phyloP scores from a whole-genome alignment of 345 rosid species.

The Iberis pinnata region DNA sequence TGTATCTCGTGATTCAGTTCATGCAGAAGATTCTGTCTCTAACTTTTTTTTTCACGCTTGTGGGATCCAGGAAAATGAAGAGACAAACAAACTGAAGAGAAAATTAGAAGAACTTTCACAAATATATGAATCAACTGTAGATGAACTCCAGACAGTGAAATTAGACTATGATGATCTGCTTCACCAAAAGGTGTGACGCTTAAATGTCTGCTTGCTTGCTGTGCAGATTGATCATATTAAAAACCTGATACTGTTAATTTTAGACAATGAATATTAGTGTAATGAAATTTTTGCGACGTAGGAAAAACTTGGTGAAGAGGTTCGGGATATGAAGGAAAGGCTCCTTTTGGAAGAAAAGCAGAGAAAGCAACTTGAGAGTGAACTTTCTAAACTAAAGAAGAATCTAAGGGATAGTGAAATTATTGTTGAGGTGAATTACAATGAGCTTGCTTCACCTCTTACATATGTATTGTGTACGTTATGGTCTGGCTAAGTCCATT shows the following conservation, averaged over 20 bases:
- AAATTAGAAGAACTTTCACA: constrained; percentile 44
- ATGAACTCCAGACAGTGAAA: constrained; percentile 60
- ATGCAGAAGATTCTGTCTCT: constrained; percentile 11
- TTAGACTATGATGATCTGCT: constrained; percentile 42
- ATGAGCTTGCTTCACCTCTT: constrained; percentile 13
- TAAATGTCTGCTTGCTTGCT: constrained; percentile 6
- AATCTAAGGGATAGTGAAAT: constrained; percentile 42
- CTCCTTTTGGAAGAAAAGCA: constrained; percentile 62
- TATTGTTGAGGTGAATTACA: constrained; percentile 43
- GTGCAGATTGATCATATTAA: constrained; percentile 17
- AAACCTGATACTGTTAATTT: constrained; percentile 3
- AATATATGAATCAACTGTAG: constrained; percentile 39
- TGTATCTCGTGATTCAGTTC: constrained; percentile 15
- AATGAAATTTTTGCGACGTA: constrained; percentile 21
- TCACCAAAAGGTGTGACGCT: constrained; percentile 51
- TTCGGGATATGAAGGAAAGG: constrained; percentile 44
- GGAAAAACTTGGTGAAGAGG: constrained; percentile 58
- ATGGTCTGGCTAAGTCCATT: constrained; percentile 37
- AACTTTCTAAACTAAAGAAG: constrained; percentile 55
- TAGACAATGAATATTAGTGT: not conserved
- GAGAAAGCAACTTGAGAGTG: constrained; percentile 57
- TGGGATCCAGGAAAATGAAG: constrained; percentile 47
- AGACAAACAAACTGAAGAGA: constrained; percentile 37
- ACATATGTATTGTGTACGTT: constrained; percentile 13
- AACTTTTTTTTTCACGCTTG: constrained; percentile 11